phyloP scores from a whole-genome alignment of 2,329 filamentous ascomycete genomes.

The Boeremia exigua region DNA sequence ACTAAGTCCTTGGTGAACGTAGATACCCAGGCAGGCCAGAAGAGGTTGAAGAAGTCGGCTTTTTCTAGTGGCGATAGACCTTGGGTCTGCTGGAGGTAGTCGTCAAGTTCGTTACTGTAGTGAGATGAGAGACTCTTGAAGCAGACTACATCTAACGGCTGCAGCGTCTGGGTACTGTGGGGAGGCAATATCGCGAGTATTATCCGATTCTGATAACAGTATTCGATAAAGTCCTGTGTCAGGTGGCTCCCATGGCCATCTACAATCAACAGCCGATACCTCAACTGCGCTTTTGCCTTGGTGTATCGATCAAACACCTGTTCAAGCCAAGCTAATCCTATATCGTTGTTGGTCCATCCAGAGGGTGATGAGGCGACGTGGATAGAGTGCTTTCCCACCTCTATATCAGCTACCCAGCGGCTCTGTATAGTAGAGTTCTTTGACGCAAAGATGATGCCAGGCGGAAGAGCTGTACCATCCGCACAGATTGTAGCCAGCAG shows the following conservation, averaged over 20 bases:
- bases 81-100: background rate
- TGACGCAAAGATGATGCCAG: slow-evolving; percentile 18
- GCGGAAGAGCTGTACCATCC: background rate
- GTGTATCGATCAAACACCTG: too few relatives aligned
- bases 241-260: slow-evolving; percentile 31
- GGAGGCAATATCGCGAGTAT: background rate
- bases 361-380: slow-evolving; percentile 5
- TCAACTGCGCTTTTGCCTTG: background rate
- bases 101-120: background rate
- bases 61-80: background rate
- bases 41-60: background rate
- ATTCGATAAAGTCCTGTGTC: slow-evolving; percentile 43
- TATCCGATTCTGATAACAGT: slow-evolving; percentile 46
- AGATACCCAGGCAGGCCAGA: background rate
- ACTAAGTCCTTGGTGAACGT: background rate
- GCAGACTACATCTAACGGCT: background rate
- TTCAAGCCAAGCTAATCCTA: too few relatives aligned
- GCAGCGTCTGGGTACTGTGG: too few relatives aligned
- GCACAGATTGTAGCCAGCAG: background rate
- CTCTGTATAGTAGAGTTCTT: slow-evolving; percentile 4
- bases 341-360: too few relatives aligned
- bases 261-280: slow-evolving; percentile 13
- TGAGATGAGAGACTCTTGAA: background rate
- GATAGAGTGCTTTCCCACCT: slow-evolving; percentile 2
- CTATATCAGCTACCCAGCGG: slow-evolving; percentile 7